Conservation (phyloP, 495 filamentous ascomycete genomes). For the Astrothelium macrocarpum region DNA sequence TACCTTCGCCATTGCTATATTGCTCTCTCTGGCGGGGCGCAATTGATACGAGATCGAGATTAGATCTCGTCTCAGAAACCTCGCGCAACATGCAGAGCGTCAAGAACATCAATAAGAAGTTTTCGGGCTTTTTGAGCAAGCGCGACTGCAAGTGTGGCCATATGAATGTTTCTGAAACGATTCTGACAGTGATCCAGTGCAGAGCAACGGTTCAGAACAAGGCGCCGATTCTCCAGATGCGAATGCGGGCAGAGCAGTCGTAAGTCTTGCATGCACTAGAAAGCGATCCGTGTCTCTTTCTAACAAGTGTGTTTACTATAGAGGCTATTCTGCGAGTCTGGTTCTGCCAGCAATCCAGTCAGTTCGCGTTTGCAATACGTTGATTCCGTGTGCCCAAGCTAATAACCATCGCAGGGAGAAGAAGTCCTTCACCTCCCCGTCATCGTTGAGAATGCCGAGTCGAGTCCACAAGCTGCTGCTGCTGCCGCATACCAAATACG, state of each 20-base stretch:
- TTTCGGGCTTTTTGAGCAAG: background rate
- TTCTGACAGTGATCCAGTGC: background rate
- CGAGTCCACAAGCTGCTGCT: slow-evolving; percentile 71
- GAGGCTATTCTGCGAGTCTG: slow-evolving; percentile 72
- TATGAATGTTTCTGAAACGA: background rate
- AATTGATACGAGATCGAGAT: too few species aligned
- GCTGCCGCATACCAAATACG: slow-evolving; percentile 68
- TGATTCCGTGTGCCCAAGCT: background rate
- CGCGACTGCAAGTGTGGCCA: background rate
- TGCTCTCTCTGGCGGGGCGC: background rate
- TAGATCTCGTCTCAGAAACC: background rate
- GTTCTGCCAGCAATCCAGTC: slow-evolving; percentile 53
- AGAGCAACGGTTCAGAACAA: background rate
- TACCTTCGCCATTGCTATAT: background rate
- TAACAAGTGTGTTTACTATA: slow-evolving; percentile 18
- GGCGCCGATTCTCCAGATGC: slow-evolving; percentile 45
- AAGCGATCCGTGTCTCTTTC: slow-evolving; percentile 13
- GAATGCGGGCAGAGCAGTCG: slow-evolving; percentile 47
- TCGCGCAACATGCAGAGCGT: background rate
- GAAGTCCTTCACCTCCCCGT: slow-evolving; percentile 88
- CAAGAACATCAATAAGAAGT: slow-evolving; percentile 5
- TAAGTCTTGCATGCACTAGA: slow-evolving; percentile 32
- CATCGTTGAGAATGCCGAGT: slow-evolving; percentile 93
- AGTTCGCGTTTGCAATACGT: slow-evolving; percentile 19
- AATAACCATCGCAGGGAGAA: slow-evolving; percentile 46